These are phyloP conservation scores for Saccharomyces hybrid DNA, from an alignment of 1,139 yeast genomes.

Conservation along the genomic window DNA sequence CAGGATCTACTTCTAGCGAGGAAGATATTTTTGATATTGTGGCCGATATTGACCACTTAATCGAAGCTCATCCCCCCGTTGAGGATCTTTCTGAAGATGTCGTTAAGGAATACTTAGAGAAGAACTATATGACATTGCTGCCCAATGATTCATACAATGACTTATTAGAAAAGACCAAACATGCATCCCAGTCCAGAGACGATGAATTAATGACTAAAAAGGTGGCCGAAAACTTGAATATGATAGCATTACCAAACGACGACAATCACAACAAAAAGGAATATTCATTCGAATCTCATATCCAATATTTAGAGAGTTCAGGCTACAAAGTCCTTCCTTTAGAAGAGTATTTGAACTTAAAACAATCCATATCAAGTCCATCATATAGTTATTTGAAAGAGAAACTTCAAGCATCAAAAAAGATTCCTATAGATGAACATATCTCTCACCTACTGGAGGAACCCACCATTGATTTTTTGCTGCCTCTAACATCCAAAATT, in stretches of 20 bases:
- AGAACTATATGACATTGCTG: conserved; percentile 1
- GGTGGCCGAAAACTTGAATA: not conserved
- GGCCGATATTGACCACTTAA: not conserved
- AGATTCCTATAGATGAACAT: conserved; percentile 19
- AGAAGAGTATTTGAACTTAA: not conserved
- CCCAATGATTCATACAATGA: conserved; percentile 1
- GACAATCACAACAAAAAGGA: not conserved
- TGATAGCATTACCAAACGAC: not conserved
- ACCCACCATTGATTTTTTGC: conserved; percentile 13
- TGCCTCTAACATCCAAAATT: conserved; percentile 2
- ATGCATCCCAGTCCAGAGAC: not conserved
- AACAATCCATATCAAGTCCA: conserved; percentile 17
- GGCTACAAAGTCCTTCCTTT: not conserved
- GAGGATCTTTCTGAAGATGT: not conserved
- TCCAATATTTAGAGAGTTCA: not conserved
- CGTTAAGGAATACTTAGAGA: conserved; percentile 1
- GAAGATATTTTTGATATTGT: not conserved
- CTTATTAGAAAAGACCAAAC: not conserved
- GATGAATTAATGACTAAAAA: not conserved
- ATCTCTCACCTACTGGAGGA: conserved; percentile 9
- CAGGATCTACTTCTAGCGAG: not conserved
- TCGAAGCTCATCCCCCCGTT: not conserved
- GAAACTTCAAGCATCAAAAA: conserved; percentile 11
- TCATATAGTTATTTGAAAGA: conserved; percentile 29
- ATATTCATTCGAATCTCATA: not conserved